phyloP scores from a whole-genome alignment of 2,329 filamentous ascomycete genomes.

The Trichophyton simii region DNA sequence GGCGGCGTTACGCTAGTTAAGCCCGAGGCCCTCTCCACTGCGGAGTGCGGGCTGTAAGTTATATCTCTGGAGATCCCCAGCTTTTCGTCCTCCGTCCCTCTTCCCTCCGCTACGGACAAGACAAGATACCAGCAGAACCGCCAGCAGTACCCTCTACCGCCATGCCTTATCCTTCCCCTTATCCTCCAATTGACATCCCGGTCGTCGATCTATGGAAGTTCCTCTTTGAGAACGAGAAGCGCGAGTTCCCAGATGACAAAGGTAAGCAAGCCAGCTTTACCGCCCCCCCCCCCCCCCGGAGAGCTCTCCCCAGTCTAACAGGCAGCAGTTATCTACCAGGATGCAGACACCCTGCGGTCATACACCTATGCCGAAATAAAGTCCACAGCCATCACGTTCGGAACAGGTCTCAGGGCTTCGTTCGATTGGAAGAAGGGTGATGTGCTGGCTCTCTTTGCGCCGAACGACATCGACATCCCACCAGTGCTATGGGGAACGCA shows the following conservation, averaged over 20 bases:
- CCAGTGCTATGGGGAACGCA: conserved; percentile 63
- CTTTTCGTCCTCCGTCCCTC: not conserved
- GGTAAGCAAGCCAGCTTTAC: conserved; percentile 35
- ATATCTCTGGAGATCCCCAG: not conserved
- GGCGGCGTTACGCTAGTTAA: not conserved
- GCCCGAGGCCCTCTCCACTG: not conserved
- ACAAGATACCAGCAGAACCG: too few species aligned
- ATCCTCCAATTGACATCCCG: conserved; percentile 55
- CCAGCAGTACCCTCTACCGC: not conserved
- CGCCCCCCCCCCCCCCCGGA: not conserved
- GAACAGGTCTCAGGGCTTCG: conserved; percentile 58
- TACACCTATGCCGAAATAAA: conserved; percentile 62
- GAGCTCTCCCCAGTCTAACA: not conserved
- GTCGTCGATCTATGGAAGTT: conserved; percentile 66
- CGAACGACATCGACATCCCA: conserved; percentile 76
- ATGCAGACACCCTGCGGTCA: conserved; percentile 53
- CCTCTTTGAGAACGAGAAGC: conserved; percentile 58
- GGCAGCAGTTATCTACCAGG: conserved; percentile 60
- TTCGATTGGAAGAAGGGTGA: conserved; percentile 76
- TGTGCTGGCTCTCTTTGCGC: conserved; percentile 68
- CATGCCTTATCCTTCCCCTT: conserved; percentile 62
- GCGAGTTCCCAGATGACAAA: conserved; percentile 57
- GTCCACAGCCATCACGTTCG: conserved; percentile 58
- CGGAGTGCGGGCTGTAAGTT: not conserved
- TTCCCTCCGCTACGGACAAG: too few species aligned